A percentile compares a stretch with the other conserved stretches of the same genome.
These are phyloP conservation scores for Paspalum vaginatum DNA, from an alignment of 176 grass and related monocot species.

Conservation along the genomic window DNA sequence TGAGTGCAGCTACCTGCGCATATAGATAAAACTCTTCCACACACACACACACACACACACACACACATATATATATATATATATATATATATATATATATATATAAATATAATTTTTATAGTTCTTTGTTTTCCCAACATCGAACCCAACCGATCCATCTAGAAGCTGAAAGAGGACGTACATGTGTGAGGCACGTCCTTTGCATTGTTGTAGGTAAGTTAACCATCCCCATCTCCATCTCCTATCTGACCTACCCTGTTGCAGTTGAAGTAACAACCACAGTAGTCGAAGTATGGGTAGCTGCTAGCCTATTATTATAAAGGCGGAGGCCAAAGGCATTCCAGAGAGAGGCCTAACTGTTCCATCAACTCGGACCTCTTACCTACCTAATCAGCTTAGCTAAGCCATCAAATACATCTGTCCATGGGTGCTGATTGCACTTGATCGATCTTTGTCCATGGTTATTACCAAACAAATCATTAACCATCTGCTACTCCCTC, in stretches of 20 bases:
- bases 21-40: too few relatives aligned
- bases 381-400: constrained; percentile 40
- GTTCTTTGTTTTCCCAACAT: too few relatives aligned
- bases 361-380: constrained; percentile 39
- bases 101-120: too few relatives aligned
- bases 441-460: constrained; percentile 4
- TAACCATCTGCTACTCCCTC: background rate
- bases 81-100: too few relatives aligned
- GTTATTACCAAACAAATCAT: background rate
- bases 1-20: too few relatives aligned
- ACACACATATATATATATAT: too few relatives aligned
- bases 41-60: too few relatives aligned
- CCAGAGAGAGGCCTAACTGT: constrained; percentile 20
- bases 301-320: background rate
- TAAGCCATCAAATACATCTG: constrained; percentile 5
- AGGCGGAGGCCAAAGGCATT: constrained; percentile 29
- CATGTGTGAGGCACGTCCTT: background rate
- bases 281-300: background rate
- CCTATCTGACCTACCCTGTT: constrained; percentile 33
- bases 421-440: background rate
- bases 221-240: constrained; percentile 29
- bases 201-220: constrained; percentile 33
- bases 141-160: constrained; percentile 37
- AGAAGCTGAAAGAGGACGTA: constrained; percentile 32
- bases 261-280: constrained; percentile 14